Base-by-base conservation (phyloP, 495 filamentous ascomycete genomes). In the Aspergillus affinis region DNA sequence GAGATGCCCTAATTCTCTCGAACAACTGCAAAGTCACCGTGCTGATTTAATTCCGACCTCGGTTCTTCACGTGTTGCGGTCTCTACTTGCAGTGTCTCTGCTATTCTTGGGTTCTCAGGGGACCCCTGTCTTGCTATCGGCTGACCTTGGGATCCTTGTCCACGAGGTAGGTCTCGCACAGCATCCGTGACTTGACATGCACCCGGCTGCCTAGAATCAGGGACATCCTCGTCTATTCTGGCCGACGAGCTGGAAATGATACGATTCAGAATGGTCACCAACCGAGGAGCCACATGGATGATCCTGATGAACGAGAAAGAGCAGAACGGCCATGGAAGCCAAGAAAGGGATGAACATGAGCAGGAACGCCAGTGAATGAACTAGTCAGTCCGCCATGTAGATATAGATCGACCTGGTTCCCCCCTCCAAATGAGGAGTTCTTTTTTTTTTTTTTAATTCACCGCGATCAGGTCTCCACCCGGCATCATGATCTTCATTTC, bases 401-500 rank as follows among this genome's bases (percentile, higher is more conserved):
- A 52, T 52, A 30, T 52, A 52, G 50, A 52, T 52, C 26, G 21
- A 41, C 12, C 50, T 15, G n/a, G 15, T 49, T 10, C 48, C 48
- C 46, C 17, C 49, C 50, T 15, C 12, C 23, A 8, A 12, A 52
- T 4, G 26, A 27, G 50, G 17, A 6, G 15, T 6, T 26, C 2
- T 21, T 12, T 32, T n/a, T 20, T 21, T 49, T 7, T 19, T 12
- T 32, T n/a, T 20, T 21, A 21, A 4, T 19, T 17, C 48, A 26
- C 7, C 21, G 29, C 50, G 21, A 6, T 23, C 9, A 8, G 10
- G 19, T 27, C 21, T 21, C 23, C 19, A 13, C 7, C 7, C 27
- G 41, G 9, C 53, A 60, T 13, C 26, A 64, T 64, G 57, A 60
- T 60, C n/a, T 27, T 60, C 27, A 32, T 29, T 13, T 41, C 19